Evolutionary conservation across 345 rosid genomes (phyloP), one percentile per base, ranked within the genome.

Genomic region (Gossypium stocksii): DNA sequence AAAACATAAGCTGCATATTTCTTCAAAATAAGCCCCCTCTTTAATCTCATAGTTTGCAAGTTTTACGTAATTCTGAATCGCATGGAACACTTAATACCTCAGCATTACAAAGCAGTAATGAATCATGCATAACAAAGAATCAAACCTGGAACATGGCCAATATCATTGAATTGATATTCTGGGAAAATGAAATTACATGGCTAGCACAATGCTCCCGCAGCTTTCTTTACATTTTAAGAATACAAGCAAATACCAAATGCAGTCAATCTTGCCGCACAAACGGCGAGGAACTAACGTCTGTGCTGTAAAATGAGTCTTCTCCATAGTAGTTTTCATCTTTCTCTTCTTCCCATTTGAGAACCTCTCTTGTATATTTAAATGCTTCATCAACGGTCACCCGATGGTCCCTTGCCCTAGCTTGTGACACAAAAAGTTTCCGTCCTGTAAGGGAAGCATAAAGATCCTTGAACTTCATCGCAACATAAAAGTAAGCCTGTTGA

Each of bases 321-420:
- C 85, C 91, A 10, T 82, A 88, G 73, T 83, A 96, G 80, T 76
- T 84, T 9, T 86, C 97, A 13, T 88, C 99, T 81, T 87, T 95
- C 86, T 95, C 96, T 65, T 95, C 99, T 8, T 91, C 94, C 99
- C 99, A 96, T 77, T 87, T 96, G 63, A 96, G 87, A 76, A 96
- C 93, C 85, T 96, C 98, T 80, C 98, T 89, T 64, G 86, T 84
- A 75, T 90, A 93, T 85, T 91, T 93, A 70, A 96, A 96, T 34
- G 94, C 94, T 74, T 93, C 98, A 25, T 93, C 89, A 8, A 93
- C 83, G 2, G 90, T 88, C n/a, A 71, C 67, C 0, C 92, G 86
- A 23, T 93, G 85, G 38, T 96, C 99, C 80, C 99, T 87, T 4
- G 94, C 97, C 76, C 85, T 79, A 8, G 90, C 84, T 82, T 96